Percentiles rank a stretch among this genome's conserved stretches.
phyloP scores from a whole-genome alignment of 345 rosid genomes.

The Hibiscus trionum region DNA sequence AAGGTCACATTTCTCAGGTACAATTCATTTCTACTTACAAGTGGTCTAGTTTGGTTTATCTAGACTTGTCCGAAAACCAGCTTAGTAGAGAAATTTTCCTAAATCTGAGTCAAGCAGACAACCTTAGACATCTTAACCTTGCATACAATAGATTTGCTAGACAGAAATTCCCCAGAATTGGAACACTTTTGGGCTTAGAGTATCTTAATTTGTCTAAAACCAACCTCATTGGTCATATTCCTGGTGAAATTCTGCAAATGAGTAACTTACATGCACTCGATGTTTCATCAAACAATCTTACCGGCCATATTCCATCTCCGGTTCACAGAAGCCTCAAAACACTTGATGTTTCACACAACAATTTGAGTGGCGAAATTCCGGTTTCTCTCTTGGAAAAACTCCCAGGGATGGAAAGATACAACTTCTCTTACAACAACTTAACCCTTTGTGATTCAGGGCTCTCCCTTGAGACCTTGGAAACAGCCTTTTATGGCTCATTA shows the following conservation, averaged over 20 bases:
- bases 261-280: slow-evolving; percentile 50
- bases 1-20: slow-evolving; percentile 82
- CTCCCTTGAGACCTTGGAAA: slow-evolving; percentile 33
- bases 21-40: slow-evolving; percentile 46
- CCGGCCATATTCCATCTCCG: slow-evolving; percentile 48
- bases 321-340: slow-evolving; percentile 37
- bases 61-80: slow-evolving; percentile 84
- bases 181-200: slow-evolving; percentile 41
- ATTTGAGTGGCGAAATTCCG: slow-evolving; percentile 78
- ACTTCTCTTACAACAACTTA: slow-evolving; percentile 86
- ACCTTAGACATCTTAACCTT: slow-evolving; percentile 66
- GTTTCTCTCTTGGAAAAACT: slow-evolving; percentile 42
- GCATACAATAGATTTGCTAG: slow-evolving; percentile 66
- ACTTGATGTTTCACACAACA: slow-evolving; percentile 72
- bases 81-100: slow-evolving; percentile 61
- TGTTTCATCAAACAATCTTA: slow-evolving; percentile 70
- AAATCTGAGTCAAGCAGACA: slow-evolving; percentile 35
- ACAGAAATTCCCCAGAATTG: slow-evolving; percentile 49
- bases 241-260: slow-evolving; percentile 43
- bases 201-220: slow-evolving; percentile 73
- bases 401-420: slow-evolving; percentile 54
- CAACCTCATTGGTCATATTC: slow-evolving; percentile 54
- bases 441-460: slow-evolving; percentile 56
- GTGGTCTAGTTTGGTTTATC: slow-evolving; percentile 52
- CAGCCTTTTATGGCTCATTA: slow-evolving; percentile 53